Evolutionary conservation across 1,139 yeast genomes (phyloP).

Genomic region (Suhomyces coccinellae): DNA sequence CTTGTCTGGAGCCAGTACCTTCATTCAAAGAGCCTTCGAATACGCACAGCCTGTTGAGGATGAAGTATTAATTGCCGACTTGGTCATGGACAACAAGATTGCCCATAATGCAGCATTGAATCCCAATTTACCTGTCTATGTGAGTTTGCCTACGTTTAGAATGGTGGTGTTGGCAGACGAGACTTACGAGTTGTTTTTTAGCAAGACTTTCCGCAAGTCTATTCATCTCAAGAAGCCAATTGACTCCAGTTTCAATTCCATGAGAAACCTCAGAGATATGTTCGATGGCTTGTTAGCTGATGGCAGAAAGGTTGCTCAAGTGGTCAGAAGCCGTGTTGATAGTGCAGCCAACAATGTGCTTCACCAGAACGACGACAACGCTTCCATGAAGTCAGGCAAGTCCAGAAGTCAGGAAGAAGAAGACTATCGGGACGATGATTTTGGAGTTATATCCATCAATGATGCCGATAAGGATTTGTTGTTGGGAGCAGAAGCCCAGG

Average conservation of each 20-base stretch:
- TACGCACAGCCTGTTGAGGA: conserved; percentile 70
- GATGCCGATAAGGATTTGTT: conserved; percentile 49
- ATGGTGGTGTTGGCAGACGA: conserved; percentile 96
- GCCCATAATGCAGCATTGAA: conserved; percentile 75
- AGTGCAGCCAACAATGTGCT: conserved; percentile 41
- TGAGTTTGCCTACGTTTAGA: conserved; percentile 86
- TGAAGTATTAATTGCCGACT: conserved; percentile 44
- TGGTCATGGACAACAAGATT: conserved; percentile 40
- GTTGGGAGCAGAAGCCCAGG: conserved; percentile 50
- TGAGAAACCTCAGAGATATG: conserved; percentile 76
- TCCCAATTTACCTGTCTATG: conserved; percentile 71
- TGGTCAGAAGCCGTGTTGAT: conserved; percentile 85
- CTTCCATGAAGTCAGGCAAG: conserved; percentile 30
- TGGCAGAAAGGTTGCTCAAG: conserved; percentile 85
- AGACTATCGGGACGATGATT: conserved; percentile 50
- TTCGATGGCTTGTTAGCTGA: conserved; percentile 91
- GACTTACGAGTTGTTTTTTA: conserved; percentile 81
- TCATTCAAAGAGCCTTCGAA: conserved; percentile 85
- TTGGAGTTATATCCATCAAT: conserved; percentile 46
- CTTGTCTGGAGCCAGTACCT: conserved; percentile 81
- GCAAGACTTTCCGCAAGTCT: conserved; percentile 62
- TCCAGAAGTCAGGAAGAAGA: conserved; percentile 37
- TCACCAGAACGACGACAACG: conserved; percentile 21
- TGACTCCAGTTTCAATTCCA: conserved; percentile 45
- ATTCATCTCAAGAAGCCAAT: conserved; percentile 65